Conservation (phyloP, 192 early-diverging fungal species). For the Coemansia sp. region DNA sequence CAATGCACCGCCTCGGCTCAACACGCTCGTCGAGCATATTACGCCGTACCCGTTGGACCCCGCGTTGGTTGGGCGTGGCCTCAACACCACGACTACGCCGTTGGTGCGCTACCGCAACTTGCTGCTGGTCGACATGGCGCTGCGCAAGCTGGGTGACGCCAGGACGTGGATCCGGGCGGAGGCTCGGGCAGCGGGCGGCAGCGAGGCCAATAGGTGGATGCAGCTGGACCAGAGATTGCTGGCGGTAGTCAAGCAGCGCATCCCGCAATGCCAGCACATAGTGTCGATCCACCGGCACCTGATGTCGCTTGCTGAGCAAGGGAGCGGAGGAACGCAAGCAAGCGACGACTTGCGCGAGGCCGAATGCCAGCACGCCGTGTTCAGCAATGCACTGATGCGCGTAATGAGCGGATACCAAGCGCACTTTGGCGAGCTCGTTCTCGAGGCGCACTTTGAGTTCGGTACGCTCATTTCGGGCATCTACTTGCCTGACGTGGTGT, state of each 20-base stretch:
- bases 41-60: constrained; percentile 27
- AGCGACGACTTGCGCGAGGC: not conserved
- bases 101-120: constrained; percentile 50
- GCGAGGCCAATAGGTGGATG: constrained; percentile 12
- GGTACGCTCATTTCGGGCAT: constrained; percentile 34
- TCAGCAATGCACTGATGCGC: constrained; percentile 39
- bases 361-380: constrained; percentile 17
- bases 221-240: constrained; percentile 32
- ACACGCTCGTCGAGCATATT: constrained; percentile 49
- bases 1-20: constrained; percentile 27
- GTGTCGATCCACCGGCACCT: constrained; percentile 26
- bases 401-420: constrained; percentile 44
- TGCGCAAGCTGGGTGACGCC: constrained; percentile 37
- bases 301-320: not conserved
- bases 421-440: constrained; percentile 37
- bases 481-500: constrained; percentile 7
- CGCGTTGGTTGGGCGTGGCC: constrained; percentile 26
- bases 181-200: constrained; percentile 10
- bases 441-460: constrained; percentile 31
- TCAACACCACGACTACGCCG: constrained; percentile 22
- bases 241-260: constrained; percentile 39
- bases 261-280: constrained; percentile 44
- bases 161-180: constrained; percentile 25
- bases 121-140: constrained; percentile 31
- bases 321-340: not conserved